These are phyloP conservation scores for Heteromeles arbutifolia DNA, from an alignment of 306 rosid genomes.

Conservation along the genomic window DNA sequence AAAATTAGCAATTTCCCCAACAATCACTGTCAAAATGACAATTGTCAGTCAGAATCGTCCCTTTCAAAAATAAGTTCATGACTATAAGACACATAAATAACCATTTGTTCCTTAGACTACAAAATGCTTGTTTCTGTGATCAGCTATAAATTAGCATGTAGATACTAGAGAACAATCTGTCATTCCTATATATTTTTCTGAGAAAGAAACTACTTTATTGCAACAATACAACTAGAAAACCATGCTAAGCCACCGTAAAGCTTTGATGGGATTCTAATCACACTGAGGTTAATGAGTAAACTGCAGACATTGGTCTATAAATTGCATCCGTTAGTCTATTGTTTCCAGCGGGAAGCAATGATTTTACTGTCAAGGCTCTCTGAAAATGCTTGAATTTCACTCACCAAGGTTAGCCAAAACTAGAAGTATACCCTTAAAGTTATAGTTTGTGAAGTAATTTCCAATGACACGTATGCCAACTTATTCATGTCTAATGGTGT, in stretches of 20 bases:
- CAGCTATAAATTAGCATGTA: not conserved
- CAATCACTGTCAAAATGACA: conserved; percentile 73
- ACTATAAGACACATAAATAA: conserved; percentile 7
- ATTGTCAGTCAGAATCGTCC: conserved; percentile 23
- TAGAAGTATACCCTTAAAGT: not conserved
- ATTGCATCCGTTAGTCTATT: not conserved
- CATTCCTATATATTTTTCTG: not conserved
- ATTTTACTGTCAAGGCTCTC: not conserved
- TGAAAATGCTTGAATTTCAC: not conserved
- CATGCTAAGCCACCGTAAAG: not conserved
- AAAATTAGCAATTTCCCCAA: conserved; percentile 97
- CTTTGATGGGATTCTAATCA: not conserved
- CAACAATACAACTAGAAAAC: not conserved
- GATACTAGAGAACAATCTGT: not conserved
- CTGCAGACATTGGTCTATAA: not conserved
- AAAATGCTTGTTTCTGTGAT: not conserved
- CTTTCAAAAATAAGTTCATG: not conserved
- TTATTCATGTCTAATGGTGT: not conserved
- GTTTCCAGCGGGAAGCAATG: not conserved
- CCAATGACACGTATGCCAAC: not conserved
- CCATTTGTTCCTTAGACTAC: not conserved
- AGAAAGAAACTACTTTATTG: not conserved
- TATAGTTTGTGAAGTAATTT: not conserved
- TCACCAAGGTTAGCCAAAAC: not conserved
- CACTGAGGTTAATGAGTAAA: not conserved